Base-by-base conservation (phyloP, 371 early-diverging fungal species). In the Lichtheimia ramosa region DNA sequence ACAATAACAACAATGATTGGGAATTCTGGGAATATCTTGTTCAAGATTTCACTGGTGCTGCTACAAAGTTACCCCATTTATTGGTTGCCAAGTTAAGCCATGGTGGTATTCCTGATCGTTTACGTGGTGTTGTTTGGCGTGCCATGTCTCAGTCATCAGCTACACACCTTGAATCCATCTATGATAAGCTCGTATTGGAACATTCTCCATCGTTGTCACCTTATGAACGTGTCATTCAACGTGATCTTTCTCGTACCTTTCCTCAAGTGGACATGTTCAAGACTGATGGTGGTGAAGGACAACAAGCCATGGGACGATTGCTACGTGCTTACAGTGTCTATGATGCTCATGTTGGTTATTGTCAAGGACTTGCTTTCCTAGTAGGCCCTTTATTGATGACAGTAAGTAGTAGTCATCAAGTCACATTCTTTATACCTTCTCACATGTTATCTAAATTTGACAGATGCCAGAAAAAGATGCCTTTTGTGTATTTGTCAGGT, bases 11-110 rank as follows among this genome's bases (percentile, higher is more conserved):
- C 16, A 50, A 63, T n/a, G 92, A 92, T 62, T 90, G 92, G 92
- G 96, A 96, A 52, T 97, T 97, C 55, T 97, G 97, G 97, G 92
- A 94, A 48, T 85, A 80, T 46, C 81, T 95, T 24, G 89, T 95
- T 51, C 84, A 88, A 65, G 91, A 93, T 79, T 97, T 91, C 71
- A 87, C 76, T n/a, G 70, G 72, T 16, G 84, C 85, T 0, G 86
- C 83, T 6, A 65, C 77, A 48, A 82, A 83, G 64, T 40, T 84
- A 48, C 88, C 88, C 21, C 86, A 88, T 51, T 65, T 86, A 10
- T 59, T 88, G 15, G 70, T 84, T 0, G 83, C 89, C 24, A 87
- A 91, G 56, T 81, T 96, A 34, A 84, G 90, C 25, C 84, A 85
- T 42, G 85, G 84, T 56, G 97, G 96, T 7, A 82, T 97, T 15